Base-by-base conservation (phyloP, 805 yeast species). In the Lipomyces orientalis region DNA sequence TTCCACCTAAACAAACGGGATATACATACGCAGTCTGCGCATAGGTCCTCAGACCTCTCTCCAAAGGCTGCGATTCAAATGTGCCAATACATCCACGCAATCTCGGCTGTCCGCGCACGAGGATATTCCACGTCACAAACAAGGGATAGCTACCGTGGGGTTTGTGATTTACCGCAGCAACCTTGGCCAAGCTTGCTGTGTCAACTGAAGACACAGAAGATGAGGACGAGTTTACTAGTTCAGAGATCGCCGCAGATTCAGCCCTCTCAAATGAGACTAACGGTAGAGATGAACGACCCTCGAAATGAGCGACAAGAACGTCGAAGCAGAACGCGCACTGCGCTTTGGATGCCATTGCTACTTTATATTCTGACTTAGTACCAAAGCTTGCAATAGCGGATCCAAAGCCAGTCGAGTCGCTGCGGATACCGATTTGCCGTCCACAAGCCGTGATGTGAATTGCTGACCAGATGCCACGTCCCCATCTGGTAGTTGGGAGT, bases 11-110 rank as follows among this genome's bases (percentile, higher is more conserved):
- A 22, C 16, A 37, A 31, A 54, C 78, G 19, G 31, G 29, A n/a
- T 39, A 35, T 16, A 68, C 77, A 65, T 64, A 76, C 57, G 93
- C 87, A 49, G 83, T 79, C 19, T 89, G 62, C 0, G 97, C 83
- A 75, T 88, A 94, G 51, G 82, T 81, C 29, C 80, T 76, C 2
- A 93, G 83, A 0, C 95, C 97, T 0, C 75, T 61, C 19, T 83
- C 87, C 1, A 90, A 72, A 0, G 84, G 81, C 64, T 84, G 76
- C 16, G 84, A 79, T 22, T 82, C 80, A 76, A 95, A 95, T 0
- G 97, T 93, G 0, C 99, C 99, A 64, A 94, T 95, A 75, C 99
- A 94, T 0, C 99, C 99, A 55, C 98, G 81, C 59, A 94, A 80
- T 14, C 73, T 35, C 80, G 79, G 33, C 78, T 65, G 57, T 12